These are phyloP conservation scores for Zygoascus ofunaensis DNA, from an alignment of 805 yeast genomes.

Conservation along the genomic window DNA sequence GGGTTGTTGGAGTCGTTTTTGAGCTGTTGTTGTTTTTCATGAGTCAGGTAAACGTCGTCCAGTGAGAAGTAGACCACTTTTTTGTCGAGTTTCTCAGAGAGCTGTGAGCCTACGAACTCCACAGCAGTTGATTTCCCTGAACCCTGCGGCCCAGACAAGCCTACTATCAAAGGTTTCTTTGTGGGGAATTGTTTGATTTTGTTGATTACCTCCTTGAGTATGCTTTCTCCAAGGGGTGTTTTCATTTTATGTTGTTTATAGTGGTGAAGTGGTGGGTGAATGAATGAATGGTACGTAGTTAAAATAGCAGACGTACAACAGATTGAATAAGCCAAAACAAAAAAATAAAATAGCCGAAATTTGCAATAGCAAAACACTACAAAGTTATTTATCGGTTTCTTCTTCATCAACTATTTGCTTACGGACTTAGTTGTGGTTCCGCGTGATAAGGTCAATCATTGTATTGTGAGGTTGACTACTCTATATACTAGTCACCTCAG, in stretches of 20 bases:
- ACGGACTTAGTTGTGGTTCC: too few relatives aligned
- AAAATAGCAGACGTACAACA: not conserved
- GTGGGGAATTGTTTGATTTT: not conserved
- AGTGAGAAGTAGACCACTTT: slow-evolving; percentile 44
- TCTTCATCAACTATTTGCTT: not conserved
- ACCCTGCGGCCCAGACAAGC: slow-evolving; percentile 32
- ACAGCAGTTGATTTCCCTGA: slow-evolving; percentile 31
- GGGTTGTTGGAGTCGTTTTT: slow-evolving; percentile 36
- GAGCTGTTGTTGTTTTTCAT: slow-evolving; percentile 46
- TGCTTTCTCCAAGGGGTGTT: not conserved
- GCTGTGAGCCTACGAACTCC: slow-evolving; percentile 19
- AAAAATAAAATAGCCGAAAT: not conserved
- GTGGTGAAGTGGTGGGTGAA: not conserved
- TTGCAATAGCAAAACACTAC: not conserved
- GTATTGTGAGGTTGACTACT: too few relatives aligned
- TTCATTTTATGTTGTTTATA: not conserved
- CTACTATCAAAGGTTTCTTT: slow-evolving; percentile 18
- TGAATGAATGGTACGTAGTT: not conserved
- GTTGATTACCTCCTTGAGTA: not conserved
- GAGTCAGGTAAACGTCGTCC: slow-evolving; percentile 78
- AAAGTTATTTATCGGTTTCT: not conserved
- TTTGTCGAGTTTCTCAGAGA: slow-evolving; percentile 27
- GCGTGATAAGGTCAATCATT: too few relatives aligned
- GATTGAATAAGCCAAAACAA: not conserved
- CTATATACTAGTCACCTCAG: too few relatives aligned